A percentile compares a stretch with the other conserved stretches of the same genome.
phyloP scores from a whole-genome alignment of 441 rosid species.

The Viola pubescens region DNA sequence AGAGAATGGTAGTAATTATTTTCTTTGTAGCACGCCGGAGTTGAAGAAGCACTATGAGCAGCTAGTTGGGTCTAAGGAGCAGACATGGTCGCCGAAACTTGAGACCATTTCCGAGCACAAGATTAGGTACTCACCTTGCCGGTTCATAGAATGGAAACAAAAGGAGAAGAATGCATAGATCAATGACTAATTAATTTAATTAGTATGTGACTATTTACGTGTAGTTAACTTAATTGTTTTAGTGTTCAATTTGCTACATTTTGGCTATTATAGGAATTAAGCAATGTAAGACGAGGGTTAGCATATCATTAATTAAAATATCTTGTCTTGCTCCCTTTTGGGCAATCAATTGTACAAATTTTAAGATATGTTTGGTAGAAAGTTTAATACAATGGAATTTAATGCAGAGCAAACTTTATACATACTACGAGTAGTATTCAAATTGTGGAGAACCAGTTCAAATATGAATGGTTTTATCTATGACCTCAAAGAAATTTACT shows the following conservation, averaged over 20 bases:
- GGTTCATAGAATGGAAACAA: constrained; percentile 45
- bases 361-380: no score
- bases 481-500: no score
- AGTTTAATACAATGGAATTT: no score
- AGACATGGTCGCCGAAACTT: constrained; percentile 80
- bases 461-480: no score
- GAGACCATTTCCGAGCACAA: constrained; percentile 71
- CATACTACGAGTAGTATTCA: no score
- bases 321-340: neutral
- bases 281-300: no score
- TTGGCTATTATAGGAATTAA: no score
- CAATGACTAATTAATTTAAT: neutral
- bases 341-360: no score
- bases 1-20: constrained; percentile 14
- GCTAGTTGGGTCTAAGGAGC: constrained; percentile 61
- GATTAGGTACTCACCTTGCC: constrained; percentile 59
- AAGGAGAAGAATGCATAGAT: constrained; percentile 3
- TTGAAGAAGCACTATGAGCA: constrained; percentile 73
- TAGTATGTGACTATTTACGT: neutral
- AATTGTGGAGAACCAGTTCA: no score
- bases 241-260: neutral
- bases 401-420: no score
- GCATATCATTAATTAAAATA: no score
- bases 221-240: neutral
- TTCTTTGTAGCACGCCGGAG: constrained; percentile 84